Evolutionary conservation across 1,284 basidiomycete genomes (phyloP).

Genomic region (Boletus holoroseus): DNA sequence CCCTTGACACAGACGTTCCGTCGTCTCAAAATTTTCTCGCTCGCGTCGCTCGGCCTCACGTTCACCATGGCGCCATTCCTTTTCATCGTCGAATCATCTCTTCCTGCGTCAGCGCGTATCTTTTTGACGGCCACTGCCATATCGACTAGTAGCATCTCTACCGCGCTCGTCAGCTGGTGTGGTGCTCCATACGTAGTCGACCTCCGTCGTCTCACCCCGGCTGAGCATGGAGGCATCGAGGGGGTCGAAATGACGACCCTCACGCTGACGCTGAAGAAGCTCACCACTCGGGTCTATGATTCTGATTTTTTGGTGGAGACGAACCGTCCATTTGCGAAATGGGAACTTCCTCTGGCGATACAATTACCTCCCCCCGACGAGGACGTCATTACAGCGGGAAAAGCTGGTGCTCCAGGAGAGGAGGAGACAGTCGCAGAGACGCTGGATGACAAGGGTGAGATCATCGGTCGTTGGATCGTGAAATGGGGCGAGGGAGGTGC

Average conservation of each 20-base stretch:
- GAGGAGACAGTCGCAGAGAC: slow-evolving; percentile 80
- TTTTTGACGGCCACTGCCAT: slow-evolving; percentile 68
- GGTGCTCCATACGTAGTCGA: slow-evolving; percentile 51
- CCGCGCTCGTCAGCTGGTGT: slow-evolving; percentile 71
- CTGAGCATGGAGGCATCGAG: slow-evolving; percentile 40
- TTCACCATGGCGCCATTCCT: slow-evolving; percentile 70
- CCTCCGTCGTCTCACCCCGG: slow-evolving; percentile 39
- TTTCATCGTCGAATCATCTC: slow-evolving; percentile 70
- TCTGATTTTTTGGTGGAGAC: slow-evolving; percentile 67
- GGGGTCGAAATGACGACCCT: slow-evolving; percentile 71
- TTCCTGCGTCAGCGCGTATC: slow-evolving; percentile 66
- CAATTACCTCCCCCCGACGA: slow-evolving; percentile 40
- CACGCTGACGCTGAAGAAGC: slow-evolving; percentile 54
- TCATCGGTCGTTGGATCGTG: slow-evolving; percentile 75
- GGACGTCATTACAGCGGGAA: slow-evolving; percentile 31
- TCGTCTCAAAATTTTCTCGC: slow-evolving; percentile 77
- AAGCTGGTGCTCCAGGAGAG: slow-evolving; percentile 41
- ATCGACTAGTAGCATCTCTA: slow-evolving; percentile 66
- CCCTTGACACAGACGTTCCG: slow-evolving; percentile 70
- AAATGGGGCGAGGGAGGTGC: slow-evolving; percentile 61
- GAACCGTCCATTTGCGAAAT: slow-evolving; percentile 71
- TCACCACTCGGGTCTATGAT: slow-evolving; percentile 69
- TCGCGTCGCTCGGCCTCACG: slow-evolving; percentile 73
- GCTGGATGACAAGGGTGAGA: slow-evolving; percentile 51
- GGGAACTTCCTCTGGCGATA: slow-evolving; percentile 63